Conservation (phyloP, 2,329 filamentous ascomycete species). For the Leptographium lundbergii region DNA sequence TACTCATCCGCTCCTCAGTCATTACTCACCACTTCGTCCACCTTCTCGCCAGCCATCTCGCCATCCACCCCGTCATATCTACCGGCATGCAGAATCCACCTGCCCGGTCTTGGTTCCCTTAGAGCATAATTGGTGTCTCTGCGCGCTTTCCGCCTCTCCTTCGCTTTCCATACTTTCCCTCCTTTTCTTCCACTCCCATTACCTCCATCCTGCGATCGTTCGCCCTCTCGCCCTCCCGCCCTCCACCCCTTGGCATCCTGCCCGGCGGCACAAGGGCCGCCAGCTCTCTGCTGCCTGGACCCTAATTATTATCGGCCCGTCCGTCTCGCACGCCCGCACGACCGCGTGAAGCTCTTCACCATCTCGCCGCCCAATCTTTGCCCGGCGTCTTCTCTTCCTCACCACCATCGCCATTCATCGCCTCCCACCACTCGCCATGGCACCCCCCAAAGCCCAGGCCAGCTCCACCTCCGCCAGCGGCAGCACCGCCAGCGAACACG, state of each 20-base stretch:
- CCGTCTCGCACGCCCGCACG: background rate
- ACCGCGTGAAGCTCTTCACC: background rate
- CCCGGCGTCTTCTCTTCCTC: background rate
- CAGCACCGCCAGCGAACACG: background rate
- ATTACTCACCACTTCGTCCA: background rate
- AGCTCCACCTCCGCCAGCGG: background rate
- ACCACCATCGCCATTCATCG: background rate
- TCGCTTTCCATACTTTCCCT: background rate
- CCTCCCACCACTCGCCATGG: slow-evolving; percentile 6
- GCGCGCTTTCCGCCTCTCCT: background rate
- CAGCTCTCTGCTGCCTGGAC: background rate
- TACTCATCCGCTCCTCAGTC: background rate
- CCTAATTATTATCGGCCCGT: slow-evolving; percentile 4
- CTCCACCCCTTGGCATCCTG: background rate
- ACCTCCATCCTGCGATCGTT: background rate
- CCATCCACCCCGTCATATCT: background rate
- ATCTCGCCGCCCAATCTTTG: background rate
- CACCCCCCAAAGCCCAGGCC: slow-evolving; percentile 8
- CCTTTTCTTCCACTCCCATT: background rate
- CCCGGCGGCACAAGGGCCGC: background rate
- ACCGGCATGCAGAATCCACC: background rate
- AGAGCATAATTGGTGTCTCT: background rate
- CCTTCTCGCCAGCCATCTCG: background rate
- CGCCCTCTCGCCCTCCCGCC: background rate
- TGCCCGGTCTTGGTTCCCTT: background rate